Evolutionary conservation across 306 rosid species (phyloP), one percentile per base, ranked within the genome.

Genomic region (Hippophae rhamnoides): DNA sequence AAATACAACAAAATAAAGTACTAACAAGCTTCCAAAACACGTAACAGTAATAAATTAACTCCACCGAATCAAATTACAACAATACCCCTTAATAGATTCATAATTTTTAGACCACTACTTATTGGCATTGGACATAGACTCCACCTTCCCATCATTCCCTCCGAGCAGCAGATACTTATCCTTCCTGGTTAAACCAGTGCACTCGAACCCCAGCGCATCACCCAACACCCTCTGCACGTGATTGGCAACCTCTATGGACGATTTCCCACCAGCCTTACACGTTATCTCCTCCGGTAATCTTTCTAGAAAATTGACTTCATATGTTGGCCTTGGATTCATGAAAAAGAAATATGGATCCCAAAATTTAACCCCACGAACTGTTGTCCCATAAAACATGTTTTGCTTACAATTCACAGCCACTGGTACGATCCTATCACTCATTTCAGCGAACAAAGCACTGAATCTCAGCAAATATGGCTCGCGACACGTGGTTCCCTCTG

Each of bases 61-160:
- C 38, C 38, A 31, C 38, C 38, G 5, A 2, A 31, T 2, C 3
- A 31, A 31, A 31, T 31, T 31, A 31, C 38, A 31, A 31, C 38
- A 31, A 31, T 31, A 4, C 38, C 38, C 38, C 38, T 31, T 4
- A 31, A 31, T 31, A 31, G 38, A 31, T 31, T 31, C 3, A 31
- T 4, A 31, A 2, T 31, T 31, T 31, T 31, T 31, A 31, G 38
- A 31, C n/a, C 38, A 11, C 26, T 52, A 55, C 81, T 90, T 90
- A 78, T 83, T 90, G 25, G 54, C 45, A 60, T 61, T 81, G 58
- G 77, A 62, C 75, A 90, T 82, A 7, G 96, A 87, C 50, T 90
- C 98, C 62, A 90, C 96, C 81, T 81, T 92, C 48, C 98, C 98
- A 65, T 92, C 98, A 27, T 92, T 92, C 44, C 93, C 93, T n/a